Conservation (phyloP, 2,329 filamentous ascomycete genomes). For the Colletotrichum karsti region DNA sequence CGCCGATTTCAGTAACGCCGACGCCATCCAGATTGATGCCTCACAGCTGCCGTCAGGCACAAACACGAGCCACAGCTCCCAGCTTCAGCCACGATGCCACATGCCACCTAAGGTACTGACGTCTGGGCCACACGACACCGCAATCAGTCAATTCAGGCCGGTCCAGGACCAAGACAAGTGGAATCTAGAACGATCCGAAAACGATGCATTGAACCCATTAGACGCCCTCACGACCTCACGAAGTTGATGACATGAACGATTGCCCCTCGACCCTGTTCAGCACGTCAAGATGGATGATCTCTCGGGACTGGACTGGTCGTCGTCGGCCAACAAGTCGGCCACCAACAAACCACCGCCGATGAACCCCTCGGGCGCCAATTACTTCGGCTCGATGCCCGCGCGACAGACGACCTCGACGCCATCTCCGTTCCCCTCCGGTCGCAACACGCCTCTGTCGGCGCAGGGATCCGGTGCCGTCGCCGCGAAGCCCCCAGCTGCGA, state of each 20-base stretch:
- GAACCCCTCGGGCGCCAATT: conserved; percentile 49
- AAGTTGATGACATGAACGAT: conserved; percentile 26
- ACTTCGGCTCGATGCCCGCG: conserved; percentile 61
- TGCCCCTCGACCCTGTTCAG: conserved; percentile 1
- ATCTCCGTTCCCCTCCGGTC: conserved; percentile 63
- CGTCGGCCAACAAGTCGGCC: conserved; percentile 42
- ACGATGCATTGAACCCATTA: conserved; percentile 25
- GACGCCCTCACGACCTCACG: conserved; percentile 27
- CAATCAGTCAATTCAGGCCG: conserved; percentile 24
- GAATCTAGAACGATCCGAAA: conserved; percentile 19
- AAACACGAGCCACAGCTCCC: neutral
- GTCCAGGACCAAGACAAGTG: conserved; percentile 7
- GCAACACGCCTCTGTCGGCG: conserved; percentile 63
- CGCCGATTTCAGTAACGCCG: neutral
- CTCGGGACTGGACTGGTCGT: conserved; percentile 67
- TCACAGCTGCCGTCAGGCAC: neutral
- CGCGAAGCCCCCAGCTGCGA: conserved; percentile 55
- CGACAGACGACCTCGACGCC: conserved; percentile 65
- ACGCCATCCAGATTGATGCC: neutral
- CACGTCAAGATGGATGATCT: conserved; percentile 66
- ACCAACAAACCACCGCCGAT: conserved; percentile 52
- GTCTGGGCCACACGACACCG: conserved; percentile 12
- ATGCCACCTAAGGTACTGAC: conserved; percentile 25
- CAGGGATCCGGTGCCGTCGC: conserved; percentile 54
- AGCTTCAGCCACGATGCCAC: conserved; percentile 28